Evolutionary conservation across 768 basidiomycete species (phyloP).

Genomic region (Phlebiopsis gigantea): DNA sequence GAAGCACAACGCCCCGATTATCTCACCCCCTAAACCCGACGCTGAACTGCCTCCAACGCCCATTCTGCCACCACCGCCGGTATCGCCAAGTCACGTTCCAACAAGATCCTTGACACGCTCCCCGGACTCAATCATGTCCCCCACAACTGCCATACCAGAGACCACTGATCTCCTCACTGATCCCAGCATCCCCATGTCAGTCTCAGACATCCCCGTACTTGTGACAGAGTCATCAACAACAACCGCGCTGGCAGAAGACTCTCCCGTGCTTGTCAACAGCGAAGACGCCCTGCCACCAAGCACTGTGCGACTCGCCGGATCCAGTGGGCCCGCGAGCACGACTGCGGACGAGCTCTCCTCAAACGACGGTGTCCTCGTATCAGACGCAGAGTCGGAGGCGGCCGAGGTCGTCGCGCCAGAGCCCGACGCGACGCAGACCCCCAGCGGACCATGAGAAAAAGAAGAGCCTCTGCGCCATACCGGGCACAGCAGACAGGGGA

Average conservation of each 20-base stretch:
- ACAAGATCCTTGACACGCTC: background rate
- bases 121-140: background rate
- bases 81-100: constrained; percentile 4
- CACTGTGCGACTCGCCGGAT: constrained; percentile 55
- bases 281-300: constrained; percentile 17
- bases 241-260: constrained; percentile 13
- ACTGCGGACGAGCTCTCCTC: constrained; percentile 25
- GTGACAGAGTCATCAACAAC: background rate
- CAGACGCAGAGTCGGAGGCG: constrained; percentile 29
- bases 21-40: background rate
- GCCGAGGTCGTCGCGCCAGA: constrained; percentile 30
- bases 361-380: constrained; percentile 29
- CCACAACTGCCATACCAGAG: constrained; percentile 3
- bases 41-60: background rate
- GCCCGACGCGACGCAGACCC: background rate
- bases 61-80: constrained; percentile 8
- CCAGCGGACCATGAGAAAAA: constrained; percentile 46
- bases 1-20: background rate
- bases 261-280: constrained; percentile 20
- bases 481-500: background rate
- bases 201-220: background rate
- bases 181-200: constrained; percentile 1
- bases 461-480: constrained; percentile 44
- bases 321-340: constrained; percentile 18
- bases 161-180: constrained; percentile 14